Evolutionary conservation across 805 yeast species (phyloP), one percentile per base, ranked within the genome.

Genomic region (Cyberlindnera japonica): DNA sequence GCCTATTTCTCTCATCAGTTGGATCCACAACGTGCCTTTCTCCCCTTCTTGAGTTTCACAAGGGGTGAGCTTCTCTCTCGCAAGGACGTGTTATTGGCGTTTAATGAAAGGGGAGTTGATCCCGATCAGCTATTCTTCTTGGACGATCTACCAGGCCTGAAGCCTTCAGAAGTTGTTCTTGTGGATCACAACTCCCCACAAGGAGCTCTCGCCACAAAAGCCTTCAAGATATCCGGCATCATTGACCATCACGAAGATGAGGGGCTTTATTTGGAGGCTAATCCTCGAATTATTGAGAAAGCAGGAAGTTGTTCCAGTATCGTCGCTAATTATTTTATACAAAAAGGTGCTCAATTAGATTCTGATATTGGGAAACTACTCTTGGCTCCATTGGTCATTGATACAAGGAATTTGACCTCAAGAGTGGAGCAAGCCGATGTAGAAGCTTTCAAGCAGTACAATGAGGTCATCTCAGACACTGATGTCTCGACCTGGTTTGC

Each of bases 171-270:
- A 5, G 37, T 61, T 2, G 68, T 80, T 3, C 64, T 91, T 27
- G 96, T 93, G 2, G 99, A 91, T 57, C 96, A 88, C 62, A 89
- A 91, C 54, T 65, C 67, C 24, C 68, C 81, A 19, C 89, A 74
- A 49, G 84, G 79, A 12, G 69, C 55, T 21, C 58, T 63, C 2
- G 57, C 42, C 3, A 53, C 14, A 43, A 54, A 8, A 58, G 22
- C 14, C 2, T 55, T 43, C 7, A 51, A 59, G 5, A 78, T 83
- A 0, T 60, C 62, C 1, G 81, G 80, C 0, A 77, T 93, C 6
- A 75, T 93, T 19, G 99, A 91, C 58, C 99, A 91, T 58, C 99
- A 91, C 58, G 83, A 72, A 14, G 96, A 90, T 53, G 83, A 81
- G 47, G 64, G 64, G 0, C 59, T 63, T 8, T 77, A 68, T 48